Conservation (phyloP, 768 basidiomycete genomes). For the Auriscalpium orientale region DNA sequence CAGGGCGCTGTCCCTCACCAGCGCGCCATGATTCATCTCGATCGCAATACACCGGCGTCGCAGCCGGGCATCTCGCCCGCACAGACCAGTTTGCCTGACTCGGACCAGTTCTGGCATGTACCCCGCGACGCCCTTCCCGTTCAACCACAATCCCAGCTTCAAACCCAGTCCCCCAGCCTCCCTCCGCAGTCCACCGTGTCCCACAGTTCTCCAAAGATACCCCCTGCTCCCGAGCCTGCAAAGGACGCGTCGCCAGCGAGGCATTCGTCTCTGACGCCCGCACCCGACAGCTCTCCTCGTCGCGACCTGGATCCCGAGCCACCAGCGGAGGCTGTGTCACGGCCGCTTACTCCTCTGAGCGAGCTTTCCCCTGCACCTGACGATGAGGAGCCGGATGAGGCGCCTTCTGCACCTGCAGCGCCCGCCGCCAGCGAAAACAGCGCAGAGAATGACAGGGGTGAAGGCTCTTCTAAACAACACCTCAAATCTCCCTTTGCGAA, state of each 20-base stretch:
- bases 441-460: slow-evolving; percentile 13
- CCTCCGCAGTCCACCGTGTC: neutral
- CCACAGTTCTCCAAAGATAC: neutral
- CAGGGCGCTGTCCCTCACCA: neutral
- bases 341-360: slow-evolving; percentile 66
- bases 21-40: slow-evolving; percentile 27
- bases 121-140: neutral
- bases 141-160: neutral
- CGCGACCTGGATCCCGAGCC: neutral
- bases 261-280: slow-evolving; percentile 22
- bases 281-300: slow-evolving; percentile 16
- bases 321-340: slow-evolving; percentile 27
- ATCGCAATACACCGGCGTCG: slow-evolving; percentile 16
- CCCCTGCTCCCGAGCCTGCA: slow-evolving; percentile 13
- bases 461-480: slow-evolving; percentile 1
- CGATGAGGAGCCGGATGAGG: slow-evolving; percentile 40
- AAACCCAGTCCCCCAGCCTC: neutral
- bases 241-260: slow-evolving; percentile 14
- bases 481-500: neutral
- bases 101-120: slow-evolving; percentile 10
- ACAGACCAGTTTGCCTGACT: slow-evolving; percentile 16
- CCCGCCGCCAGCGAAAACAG: slow-evolving; percentile 12
- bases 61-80: slow-evolving; percentile 14
- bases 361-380: slow-evolving; percentile 67
- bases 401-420: slow-evolving; percentile 30